phyloP scores from a whole-genome alignment of 192 early-diverging fungal species.

The Pecoramyces ruminantium region DNA sequence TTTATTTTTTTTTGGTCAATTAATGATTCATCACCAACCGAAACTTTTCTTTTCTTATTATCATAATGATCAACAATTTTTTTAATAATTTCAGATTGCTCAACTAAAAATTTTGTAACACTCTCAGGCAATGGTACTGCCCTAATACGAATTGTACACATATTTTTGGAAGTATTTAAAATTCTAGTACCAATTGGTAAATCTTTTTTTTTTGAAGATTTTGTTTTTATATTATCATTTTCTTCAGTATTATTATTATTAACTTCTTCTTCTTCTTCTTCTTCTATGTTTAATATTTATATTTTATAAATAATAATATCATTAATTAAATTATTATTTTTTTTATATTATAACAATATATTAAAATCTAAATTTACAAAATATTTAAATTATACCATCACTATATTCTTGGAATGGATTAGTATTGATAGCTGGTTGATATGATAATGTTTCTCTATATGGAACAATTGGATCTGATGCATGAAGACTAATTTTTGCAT shows the following conservation, averaged over 20 bases:
- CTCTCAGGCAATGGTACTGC: constrained; percentile 50
- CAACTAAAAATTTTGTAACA: constrained; percentile 35
- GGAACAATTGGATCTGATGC: constrained; percentile 91
- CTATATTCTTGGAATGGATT: constrained; percentile 1
- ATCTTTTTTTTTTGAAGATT: background rate
- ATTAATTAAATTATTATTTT: too few relatives aligned
- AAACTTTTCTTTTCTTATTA: constrained; percentile 5
- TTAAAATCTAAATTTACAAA: too few relatives aligned
- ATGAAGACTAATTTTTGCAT: constrained; percentile 85
- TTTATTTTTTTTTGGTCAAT: background rate
- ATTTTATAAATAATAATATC: too few relatives aligned
- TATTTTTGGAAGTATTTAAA: constrained; percentile 38
- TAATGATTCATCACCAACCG: constrained; percentile 5
- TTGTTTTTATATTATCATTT: background rate
- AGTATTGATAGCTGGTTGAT: constrained; percentile 8
- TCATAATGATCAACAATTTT: constrained; percentile 25
- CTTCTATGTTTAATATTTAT: too few relatives aligned
- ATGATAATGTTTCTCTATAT: constrained; percentile 82
- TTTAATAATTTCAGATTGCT: constrained; percentile 30
- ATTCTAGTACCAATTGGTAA: constrained; percentile 43
- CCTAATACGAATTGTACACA: constrained; percentile 39
- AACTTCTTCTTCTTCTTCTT: background rate
- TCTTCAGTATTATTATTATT: background rate
- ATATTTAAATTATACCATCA: background rate
- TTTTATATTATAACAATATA: too few relatives aligned